Evolutionary conservation across 345 rosid species (phyloP).

Genomic region (Raphanus sativus): DNA sequence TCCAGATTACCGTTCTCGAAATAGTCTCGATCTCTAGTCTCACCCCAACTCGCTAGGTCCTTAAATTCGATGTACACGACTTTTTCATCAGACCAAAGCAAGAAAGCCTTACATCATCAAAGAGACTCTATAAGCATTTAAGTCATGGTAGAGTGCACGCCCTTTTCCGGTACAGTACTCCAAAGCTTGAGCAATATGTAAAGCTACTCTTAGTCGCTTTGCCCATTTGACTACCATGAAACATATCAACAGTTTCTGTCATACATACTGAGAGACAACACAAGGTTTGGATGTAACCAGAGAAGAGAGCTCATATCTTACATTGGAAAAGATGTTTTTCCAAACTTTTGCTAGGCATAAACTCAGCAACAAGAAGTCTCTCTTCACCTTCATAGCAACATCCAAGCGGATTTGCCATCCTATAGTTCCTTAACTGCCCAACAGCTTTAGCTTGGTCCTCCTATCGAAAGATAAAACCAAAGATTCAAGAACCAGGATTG

Average conservation of each 20-base stretch:
- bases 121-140: background rate
- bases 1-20: too few relatives aligned
- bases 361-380: background rate
- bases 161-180: background rate
- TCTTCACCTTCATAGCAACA: background rate
- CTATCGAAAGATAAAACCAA: too few relatives aligned
- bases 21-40: too few relatives aligned
- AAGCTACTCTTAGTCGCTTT: background rate
- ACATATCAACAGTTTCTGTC: background rate
- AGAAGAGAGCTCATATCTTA: background rate
- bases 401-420: background rate
- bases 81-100: background rate
- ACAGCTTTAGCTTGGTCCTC: too few relatives aligned
- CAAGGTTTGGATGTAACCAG: background rate
- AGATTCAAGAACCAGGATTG: too few relatives aligned
- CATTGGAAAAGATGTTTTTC: background rate
- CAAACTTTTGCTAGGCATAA: background rate
- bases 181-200: constrained; percentile 1
- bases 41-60: too few relatives aligned
- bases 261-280: background rate
- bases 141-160: background rate
- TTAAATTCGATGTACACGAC: too few relatives aligned
- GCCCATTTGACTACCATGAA: background rate
- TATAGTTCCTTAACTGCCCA: background rate
- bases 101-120: background rate